Evolutionary conservation across 2,329 filamentous ascomycete species (phyloP).

Genomic region (Apiospora rasikravindrae): DNA sequence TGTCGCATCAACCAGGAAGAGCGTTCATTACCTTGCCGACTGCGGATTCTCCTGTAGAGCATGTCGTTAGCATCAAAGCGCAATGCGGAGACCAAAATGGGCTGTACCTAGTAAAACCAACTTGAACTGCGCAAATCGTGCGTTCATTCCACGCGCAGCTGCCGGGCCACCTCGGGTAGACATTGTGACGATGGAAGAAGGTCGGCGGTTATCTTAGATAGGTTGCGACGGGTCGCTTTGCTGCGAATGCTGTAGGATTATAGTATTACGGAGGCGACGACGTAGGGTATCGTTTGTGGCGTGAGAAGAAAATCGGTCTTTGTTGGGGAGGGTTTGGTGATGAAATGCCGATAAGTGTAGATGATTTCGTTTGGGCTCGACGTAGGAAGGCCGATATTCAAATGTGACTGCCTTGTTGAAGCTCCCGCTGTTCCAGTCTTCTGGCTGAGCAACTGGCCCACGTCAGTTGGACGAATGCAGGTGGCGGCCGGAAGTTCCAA

Average conservation of each 20-base stretch:
- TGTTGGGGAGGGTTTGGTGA: slow-evolving; percentile 8
- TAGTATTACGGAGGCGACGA: not conserved
- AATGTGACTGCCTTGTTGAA: slow-evolving; percentile 18
- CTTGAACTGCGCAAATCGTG: slow-evolving; percentile 98
- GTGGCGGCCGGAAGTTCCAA: slow-evolving; percentile 10
- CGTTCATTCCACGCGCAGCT: slow-evolving; percentile 68
- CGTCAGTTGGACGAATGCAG: slow-evolving; percentile 15
- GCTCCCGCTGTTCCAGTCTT: slow-evolving; percentile 12
- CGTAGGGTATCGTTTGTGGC: not conserved
- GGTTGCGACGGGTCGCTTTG: slow-evolving; percentile 1
- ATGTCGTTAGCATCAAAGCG: slow-evolving; percentile 14
- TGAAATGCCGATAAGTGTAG: slow-evolving; percentile 9
- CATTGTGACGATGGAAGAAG: slow-evolving; percentile 60
- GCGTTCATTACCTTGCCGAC: slow-evolving; percentile 85
- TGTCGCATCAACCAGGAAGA: not conserved
- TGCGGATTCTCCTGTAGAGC: slow-evolving; percentile 84
- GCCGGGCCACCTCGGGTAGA: slow-evolving; percentile 76
- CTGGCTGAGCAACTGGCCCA: slow-evolving; percentile 16
- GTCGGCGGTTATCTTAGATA: not conserved
- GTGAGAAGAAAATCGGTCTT: not conserved
- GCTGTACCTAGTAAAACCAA: slow-evolving; percentile 86
- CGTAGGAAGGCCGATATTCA: not conserved
- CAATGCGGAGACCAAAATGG: slow-evolving; percentile 20
- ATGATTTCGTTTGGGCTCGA: slow-evolving; percentile 12
- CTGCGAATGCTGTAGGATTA: slow-evolving; percentile 7